Conservation (phyloP, 106 monocot species). For the Dendrobium huoshanense region DNA sequence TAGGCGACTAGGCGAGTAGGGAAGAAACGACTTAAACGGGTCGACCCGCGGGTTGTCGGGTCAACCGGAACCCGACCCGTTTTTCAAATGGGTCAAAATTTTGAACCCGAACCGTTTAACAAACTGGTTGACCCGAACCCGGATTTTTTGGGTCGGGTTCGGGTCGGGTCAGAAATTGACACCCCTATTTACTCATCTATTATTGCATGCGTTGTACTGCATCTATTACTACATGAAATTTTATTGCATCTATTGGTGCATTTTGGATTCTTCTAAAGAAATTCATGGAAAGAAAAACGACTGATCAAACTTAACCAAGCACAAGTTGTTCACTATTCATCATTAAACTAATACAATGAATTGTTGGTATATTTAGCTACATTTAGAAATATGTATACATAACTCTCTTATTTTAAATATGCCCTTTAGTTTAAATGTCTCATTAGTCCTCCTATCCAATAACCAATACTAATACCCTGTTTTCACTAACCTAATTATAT, state of each 20-base stretch:
- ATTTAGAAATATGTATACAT: not conserved
- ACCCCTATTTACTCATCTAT: not conserved
- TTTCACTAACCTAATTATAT: not conserved
- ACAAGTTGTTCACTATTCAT: not conserved
- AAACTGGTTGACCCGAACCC: too few species aligned
- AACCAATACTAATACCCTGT: not conserved
- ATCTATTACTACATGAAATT: not conserved
- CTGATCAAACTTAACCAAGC: not conserved
- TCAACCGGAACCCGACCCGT: too few species aligned
- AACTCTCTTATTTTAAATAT: not conserved
- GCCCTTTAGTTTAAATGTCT: not conserved
- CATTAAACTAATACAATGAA: not conserved
- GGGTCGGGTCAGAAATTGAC: too few species aligned
- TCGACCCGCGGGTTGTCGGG: too few species aligned
- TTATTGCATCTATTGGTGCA: not conserved
- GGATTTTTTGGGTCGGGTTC: too few species aligned
- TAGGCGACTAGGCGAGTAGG: accelerated
- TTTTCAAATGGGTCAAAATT: too few species aligned
- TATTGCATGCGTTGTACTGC: not conserved
- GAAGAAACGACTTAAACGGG: too few species aligned
- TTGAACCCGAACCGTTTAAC: too few species aligned
- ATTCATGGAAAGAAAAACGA: not conserved
- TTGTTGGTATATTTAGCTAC: not conserved
- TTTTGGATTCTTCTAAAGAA: not conserved
- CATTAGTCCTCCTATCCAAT: not conserved